A percentile compares a stretch with the other conserved stretches of the same genome.
Conservation (phyloP, 2,329 filamentous ascomycete species). For the Fusarium sp. region DNA sequence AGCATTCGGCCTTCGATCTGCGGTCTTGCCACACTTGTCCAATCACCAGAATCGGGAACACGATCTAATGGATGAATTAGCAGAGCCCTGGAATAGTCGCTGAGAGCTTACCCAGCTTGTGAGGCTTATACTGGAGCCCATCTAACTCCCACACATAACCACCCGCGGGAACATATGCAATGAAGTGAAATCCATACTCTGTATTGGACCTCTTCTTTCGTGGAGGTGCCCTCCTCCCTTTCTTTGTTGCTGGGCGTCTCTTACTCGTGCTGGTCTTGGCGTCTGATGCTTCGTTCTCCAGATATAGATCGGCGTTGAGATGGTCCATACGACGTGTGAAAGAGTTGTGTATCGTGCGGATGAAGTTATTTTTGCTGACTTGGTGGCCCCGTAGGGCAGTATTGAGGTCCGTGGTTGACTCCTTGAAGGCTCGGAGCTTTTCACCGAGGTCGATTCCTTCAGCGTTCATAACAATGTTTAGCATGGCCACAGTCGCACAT, state of each 20-base stretch:
- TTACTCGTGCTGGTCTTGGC: conserved; percentile 50
- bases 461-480: conserved; percentile 94
- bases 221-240: conserved; percentile 46
- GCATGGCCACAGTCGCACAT: conserved; percentile 90
- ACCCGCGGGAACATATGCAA: conserved; percentile 85
- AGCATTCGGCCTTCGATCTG: conserved; percentile 76
- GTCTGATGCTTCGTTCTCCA: conserved; percentile 66
- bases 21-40: conserved; percentile 73
- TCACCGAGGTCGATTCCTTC: conserved; percentile 74
- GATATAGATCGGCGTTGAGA: conserved; percentile 74
- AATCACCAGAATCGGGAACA: conserved; percentile 57
- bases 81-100: too few species aligned
- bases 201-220: conserved; percentile 58
- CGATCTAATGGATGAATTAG: conserved; percentile 29
- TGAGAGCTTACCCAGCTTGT: conserved; percentile 48
- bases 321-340: conserved; percentile 85
- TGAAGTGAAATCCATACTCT: conserved; percentile 84
- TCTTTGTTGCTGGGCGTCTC: conserved; percentile 51
- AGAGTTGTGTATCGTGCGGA: conserved; percentile 87
- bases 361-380: conserved; percentile 78
- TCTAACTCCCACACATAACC: conserved; percentile 89
- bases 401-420: conserved; percentile 74
- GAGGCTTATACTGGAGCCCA: conserved; percentile 79
- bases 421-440: conserved; percentile 78
- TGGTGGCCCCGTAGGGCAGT: conserved; percentile 81